These are phyloP conservation scores for Zygoascus flipseniorum DNA, from an alignment of 805 yeast species.

Conservation along the genomic window DNA sequence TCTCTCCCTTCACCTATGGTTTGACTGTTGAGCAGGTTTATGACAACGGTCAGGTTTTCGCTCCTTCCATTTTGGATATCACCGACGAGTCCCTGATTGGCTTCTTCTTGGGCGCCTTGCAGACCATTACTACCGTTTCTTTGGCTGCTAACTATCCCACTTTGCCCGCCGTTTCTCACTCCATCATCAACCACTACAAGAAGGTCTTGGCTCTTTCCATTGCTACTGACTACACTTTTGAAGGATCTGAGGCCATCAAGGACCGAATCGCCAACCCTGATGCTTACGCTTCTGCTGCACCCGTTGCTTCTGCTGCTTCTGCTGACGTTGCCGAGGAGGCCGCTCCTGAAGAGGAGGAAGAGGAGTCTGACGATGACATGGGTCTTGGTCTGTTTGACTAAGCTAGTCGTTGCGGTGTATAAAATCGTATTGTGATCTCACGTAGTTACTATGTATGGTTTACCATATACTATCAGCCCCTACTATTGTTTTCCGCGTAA, in stretches of 20 bases:
- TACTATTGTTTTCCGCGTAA: too few relatives aligned
- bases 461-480: too few relatives aligned
- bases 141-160: constrained; percentile 99
- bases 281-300: constrained; percentile 99
- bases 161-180: constrained; percentile 98
- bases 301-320: constrained; percentile 82
- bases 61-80: constrained; percentile 93
- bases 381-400: constrained; percentile 99
- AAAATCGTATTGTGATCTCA: neutral
- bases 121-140: constrained; percentile 91
- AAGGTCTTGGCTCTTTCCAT: constrained; percentile 94
- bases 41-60: constrained; percentile 98
- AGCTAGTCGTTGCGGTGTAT: constrained; percentile 20
- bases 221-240: constrained; percentile 98
- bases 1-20: constrained; percentile 99
- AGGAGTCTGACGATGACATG: constrained; percentile 66
- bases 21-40: constrained; percentile 92
- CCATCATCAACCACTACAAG: constrained; percentile 98
- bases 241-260: constrained; percentile 97
- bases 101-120: constrained; percentile 88
- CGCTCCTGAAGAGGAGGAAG: constrained; percentile 67
- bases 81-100: constrained; percentile 92
- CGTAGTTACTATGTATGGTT: too few relatives aligned
- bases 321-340: constrained; percentile 52
- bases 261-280: constrained; percentile 99